Base-by-base conservation (phyloP, 768 basidiomycete species). In the Russula olivacea region DNA sequence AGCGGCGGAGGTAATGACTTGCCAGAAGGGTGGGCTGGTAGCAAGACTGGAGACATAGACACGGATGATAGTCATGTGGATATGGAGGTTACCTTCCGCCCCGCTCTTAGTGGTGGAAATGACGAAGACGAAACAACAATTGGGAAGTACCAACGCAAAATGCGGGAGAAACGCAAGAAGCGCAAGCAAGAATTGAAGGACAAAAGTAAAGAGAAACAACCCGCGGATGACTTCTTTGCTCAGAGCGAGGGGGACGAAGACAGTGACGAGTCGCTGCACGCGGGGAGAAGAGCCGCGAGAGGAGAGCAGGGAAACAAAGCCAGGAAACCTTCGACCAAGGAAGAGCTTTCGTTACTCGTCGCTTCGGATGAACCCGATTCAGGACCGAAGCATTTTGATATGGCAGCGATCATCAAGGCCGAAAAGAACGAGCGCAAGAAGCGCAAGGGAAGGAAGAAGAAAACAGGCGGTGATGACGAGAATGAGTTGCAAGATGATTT, bases 81-180 rank as follows among this genome's bases (percentile, higher is more conserved):
- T 61, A 90, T 99, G 90, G 88, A 98, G 76, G 89, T 99, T 70
- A 98, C 96, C 0, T 98, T 99, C 73, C 86, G 83, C 17, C 92
- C 97, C 2, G 96, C 87, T 5, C 76, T 98, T 43, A 85, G 79
- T 61, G 82, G 78, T 54, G 72, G 74, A 65, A 74, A 73, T 61
- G 81, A 78, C 67, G 77, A 72, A 21, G 83, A 91, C n/a, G 88
- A 96, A 77, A 98, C 90, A 5, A 91, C 93, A 1, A 74, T 98
- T 38, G 93, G 95, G 71, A 85, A 76, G 69, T 99, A 99, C 74
- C 87, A 91, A 73, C 78, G 89, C 66, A 94, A 94, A 76, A 84
- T 89, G 81, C 87, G 82, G 74, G 94, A 98, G 76, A 95, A 92
- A 78, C 81, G 86, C 74, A 87, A 86, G 75, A 83, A 83, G 71